Evolutionary conservation across 768 basidiomycete species (phyloP), one percentile per base, ranked within the genome.

Genomic region (Lactarius quietus): DNA sequence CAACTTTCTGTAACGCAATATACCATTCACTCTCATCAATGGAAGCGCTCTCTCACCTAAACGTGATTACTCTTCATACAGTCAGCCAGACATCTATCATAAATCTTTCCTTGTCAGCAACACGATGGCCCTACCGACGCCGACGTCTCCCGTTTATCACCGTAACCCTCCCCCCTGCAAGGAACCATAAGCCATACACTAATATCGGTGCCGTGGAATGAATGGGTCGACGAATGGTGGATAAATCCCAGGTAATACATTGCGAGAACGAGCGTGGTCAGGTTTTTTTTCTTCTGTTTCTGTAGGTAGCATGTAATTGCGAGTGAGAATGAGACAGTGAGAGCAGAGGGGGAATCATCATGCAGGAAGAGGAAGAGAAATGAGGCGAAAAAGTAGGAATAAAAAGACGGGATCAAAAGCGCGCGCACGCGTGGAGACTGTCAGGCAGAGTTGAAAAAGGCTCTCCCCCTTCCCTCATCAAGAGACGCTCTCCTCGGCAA

Each of bases 401-500:
- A 45, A 45, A n/a, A 9, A 5, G 48, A 51, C 23, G 23, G 48
- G 23, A 26, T 26, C 48, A 51, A 23, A 51, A 51, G 48, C 48
- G 45, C 43, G 43, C n/a, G 10, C 9, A 8, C 33, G 43, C 43
- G 45, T 48, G 45, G n/a, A 14, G 12, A n/a, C n/a, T 15, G 23
- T 26, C 23, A 51, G 48, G 14, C 48, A 51, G 26, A 20, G 26
- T 51, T 26, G 48, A 26, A 36, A 60, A 36, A 31, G 35, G 23
- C 64, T 36, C 26, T 43, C 15, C 20, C 59, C 17, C 33, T 35
- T 18, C 45, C 39, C 45, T 35, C 57, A 5, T 53, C 57, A 68
- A 59, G 55, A 66, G 59, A 67, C 67, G 56, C 69, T 61, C 68
- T 63, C 68, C 52, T 69, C 68, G 68, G 66, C 68, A 64, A 69